Conservation (phyloP, 2,329 filamentous ascomycete species). For the Colletotrichum sidae region DNA sequence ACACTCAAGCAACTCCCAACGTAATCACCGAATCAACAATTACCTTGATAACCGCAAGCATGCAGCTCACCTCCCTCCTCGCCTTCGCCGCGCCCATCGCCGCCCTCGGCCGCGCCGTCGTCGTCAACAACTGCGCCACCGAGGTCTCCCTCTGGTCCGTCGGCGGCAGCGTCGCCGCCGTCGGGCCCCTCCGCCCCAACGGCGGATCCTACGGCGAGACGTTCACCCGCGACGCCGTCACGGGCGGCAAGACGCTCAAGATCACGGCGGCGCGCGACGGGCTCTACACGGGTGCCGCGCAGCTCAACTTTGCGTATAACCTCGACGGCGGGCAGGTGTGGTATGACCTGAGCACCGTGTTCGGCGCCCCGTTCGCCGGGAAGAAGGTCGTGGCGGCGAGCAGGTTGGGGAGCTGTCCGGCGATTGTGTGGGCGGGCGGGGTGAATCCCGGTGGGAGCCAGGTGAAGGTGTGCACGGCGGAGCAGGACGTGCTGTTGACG, state of each 20-base stretch:
- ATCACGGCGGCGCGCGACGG: slow-evolving; percentile 49
- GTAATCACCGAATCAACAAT: not conserved
- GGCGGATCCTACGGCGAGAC: slow-evolving; percentile 47
- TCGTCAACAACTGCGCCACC: slow-evolving; percentile 51
- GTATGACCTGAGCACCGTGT: slow-evolving; percentile 55
- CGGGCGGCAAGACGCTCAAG: slow-evolving; percentile 54
- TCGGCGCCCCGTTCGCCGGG: slow-evolving; percentile 52
- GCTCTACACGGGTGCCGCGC: slow-evolving; percentile 52
- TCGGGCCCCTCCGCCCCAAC: slow-evolving; percentile 42
- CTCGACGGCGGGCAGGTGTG: slow-evolving; percentile 49
- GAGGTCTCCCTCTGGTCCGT: slow-evolving; percentile 54
- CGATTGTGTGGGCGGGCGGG: slow-evolving; percentile 51
- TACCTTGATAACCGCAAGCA: not conserved
- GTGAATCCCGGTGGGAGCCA: slow-evolving; percentile 50
- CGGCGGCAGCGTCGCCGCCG: slow-evolving; percentile 44
- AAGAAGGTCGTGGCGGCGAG: slow-evolving; percentile 47
- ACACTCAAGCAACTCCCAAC: not conserved
- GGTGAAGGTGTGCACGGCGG: slow-evolving; percentile 49
- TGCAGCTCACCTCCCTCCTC: slow-evolving; percentile 37
- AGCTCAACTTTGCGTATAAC: slow-evolving; percentile 54
- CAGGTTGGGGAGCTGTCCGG: slow-evolving; percentile 45
- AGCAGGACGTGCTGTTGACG: slow-evolving; percentile 49
- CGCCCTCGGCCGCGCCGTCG: slow-evolving; percentile 49
- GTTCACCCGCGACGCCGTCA: slow-evolving; percentile 49
- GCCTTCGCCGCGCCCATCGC: slow-evolving; percentile 39